Conservation (phyloP, 192 early-diverging fungal species). For the Rhizophlyctis rosea region DNA sequence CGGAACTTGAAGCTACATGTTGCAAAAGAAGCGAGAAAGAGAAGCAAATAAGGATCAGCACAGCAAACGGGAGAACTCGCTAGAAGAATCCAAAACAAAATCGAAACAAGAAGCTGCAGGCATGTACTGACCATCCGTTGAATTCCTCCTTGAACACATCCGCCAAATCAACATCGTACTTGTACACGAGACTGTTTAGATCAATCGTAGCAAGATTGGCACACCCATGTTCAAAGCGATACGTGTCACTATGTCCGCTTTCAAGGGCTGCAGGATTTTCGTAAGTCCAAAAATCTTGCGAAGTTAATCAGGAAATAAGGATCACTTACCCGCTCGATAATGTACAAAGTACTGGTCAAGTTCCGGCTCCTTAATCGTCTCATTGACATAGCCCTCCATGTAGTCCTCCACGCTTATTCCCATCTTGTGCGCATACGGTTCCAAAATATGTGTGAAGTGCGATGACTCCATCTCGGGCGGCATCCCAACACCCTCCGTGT, state of each 20-base stretch:
- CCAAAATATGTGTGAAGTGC: constrained; percentile 72
- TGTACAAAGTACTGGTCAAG: constrained; percentile 96
- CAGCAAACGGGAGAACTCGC: too few relatives aligned
- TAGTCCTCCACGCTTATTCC: constrained; percentile 65
- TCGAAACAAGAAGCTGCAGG: too few relatives aligned
- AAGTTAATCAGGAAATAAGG: too few relatives aligned
- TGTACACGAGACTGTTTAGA: constrained; percentile 89
- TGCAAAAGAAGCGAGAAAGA: background rate
- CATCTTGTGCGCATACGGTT: constrained; percentile 69
- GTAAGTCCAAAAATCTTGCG: background rate
- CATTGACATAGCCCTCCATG: constrained; percentile 67
- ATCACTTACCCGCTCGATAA: constrained; percentile 70
- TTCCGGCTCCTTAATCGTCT: constrained; percentile 69
- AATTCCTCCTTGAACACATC: constrained; percentile 57
- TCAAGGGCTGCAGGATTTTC: constrained; percentile 69
- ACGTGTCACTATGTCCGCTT: constrained; percentile 95
- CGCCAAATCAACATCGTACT: constrained; percentile 92
- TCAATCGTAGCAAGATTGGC: constrained; percentile 92
- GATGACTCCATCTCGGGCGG: constrained; percentile 91
- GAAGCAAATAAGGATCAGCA: background rate
- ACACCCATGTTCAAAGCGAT: constrained; percentile 86
- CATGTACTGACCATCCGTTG: constrained; percentile 36
- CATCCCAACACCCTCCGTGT: constrained; percentile 88
- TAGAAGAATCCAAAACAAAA: too few relatives aligned
- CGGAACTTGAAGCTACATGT: constrained; percentile 37